Evolutionary conservation across 306 rosid species (phyloP).

Genomic region (Psophocarpus tetragonolobus): DNA sequence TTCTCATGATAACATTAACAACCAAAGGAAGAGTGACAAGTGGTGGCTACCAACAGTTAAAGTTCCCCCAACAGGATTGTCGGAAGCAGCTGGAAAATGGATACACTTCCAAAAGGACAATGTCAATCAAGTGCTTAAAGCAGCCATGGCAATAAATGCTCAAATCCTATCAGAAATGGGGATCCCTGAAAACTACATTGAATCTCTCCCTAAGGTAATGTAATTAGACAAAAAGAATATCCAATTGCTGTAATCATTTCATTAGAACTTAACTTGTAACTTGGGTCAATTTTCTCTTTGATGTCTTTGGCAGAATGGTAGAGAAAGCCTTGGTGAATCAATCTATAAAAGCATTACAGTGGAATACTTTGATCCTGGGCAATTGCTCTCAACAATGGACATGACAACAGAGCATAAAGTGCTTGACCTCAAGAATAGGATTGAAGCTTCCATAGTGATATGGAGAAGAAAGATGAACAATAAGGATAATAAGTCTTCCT

Average conservation of each 20-base stretch:
- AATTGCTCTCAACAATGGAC: conserved; percentile 66
- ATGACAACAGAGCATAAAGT: conserved; percentile 82
- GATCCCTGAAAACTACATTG: conserved; percentile 84
- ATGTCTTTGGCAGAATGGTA: conserved; percentile 65
- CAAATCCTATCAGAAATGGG: conserved; percentile 80
- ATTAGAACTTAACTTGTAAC: background rate
- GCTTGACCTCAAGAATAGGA: conserved; percentile 77
- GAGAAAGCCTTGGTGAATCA: conserved; percentile 79
- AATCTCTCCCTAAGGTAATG: conserved; percentile 83
- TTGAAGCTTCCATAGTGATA: conserved; percentile 89
- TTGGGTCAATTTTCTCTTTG: conserved; percentile 18
- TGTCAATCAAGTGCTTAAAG: conserved; percentile 80
- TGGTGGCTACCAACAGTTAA: conserved; percentile 92
- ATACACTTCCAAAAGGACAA: conserved; percentile 66
- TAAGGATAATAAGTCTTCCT: conserved; percentile 76
- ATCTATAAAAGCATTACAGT: conserved; percentile 70
- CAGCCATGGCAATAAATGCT: conserved; percentile 97
- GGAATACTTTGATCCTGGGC: conserved; percentile 71
- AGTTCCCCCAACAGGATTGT: conserved; percentile 69
- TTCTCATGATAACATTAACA: conserved; percentile 34
- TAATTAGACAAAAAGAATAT: background rate
- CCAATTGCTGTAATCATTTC: background rate
- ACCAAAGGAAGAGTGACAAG: conserved; percentile 65
- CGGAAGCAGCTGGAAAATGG: conserved; percentile 68
- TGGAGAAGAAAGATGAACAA: conserved; percentile 89